phyloP scores from a whole-genome alignment of 306 rosid species.

The Inga laurina region DNA sequence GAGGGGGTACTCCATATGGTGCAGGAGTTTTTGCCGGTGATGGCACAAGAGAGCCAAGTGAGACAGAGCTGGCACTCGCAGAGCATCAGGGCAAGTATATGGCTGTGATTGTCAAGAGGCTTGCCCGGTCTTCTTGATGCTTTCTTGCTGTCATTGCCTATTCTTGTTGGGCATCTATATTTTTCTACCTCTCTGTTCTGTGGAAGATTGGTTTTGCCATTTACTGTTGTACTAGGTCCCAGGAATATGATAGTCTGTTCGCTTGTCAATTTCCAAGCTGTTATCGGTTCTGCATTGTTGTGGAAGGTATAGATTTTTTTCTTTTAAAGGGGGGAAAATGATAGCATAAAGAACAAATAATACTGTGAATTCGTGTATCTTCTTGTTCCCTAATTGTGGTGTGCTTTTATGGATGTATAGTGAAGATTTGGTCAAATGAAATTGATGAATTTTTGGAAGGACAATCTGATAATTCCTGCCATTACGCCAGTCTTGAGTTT shows the following conservation, averaged over 20 bases:
- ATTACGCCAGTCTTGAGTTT: not conserved
- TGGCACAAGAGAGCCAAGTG: conserved; percentile 82
- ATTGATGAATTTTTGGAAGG: conserved; percentile 1
- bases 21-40: conserved; percentile 94
- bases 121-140: conserved; percentile 55
- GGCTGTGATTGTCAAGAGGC: conserved; percentile 85
- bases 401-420: conserved; percentile 10
- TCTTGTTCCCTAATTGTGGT: not conserved
- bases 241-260: conserved; percentile 13
- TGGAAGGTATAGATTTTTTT: conserved; percentile 34
- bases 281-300: conserved; percentile 37
- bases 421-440: conserved; percentile 1
- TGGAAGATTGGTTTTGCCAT: conserved; percentile 39
- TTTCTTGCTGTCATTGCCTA: conserved; percentile 39
- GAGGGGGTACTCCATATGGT: conserved; percentile 97
- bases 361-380: conserved; percentile 37
- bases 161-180: conserved; percentile 34
- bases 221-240: conserved; percentile 26
- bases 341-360: not conserved
- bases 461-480: not conserved
- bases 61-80: conserved; percentile 86
- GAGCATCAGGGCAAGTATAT: conserved; percentile 96
- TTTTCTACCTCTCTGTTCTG: conserved; percentile 6
- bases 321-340: not conserved
- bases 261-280: conserved; percentile 33